Evolutionary conservation across 1,139 yeast species (phyloP), one percentile per base, ranked within the genome.

Genomic region (Hyphopichia burtonii): DNA sequence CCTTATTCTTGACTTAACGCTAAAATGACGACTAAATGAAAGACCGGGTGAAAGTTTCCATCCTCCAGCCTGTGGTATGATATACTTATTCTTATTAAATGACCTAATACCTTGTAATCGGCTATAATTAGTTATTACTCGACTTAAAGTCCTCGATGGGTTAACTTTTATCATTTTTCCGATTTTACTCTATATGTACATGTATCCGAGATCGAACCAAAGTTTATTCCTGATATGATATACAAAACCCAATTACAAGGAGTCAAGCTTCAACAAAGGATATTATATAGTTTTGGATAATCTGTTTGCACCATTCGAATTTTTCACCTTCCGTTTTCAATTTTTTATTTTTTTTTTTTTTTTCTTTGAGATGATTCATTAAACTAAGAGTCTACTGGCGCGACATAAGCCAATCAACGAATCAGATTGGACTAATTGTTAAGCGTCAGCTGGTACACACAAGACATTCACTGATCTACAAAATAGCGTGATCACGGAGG

Each of bases 1-100:
- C 36, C 36, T 19, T 33, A 33, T 33, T 33, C 36, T 33, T 33
- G 36, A 33, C 18, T 33, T 33, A n/a, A 20, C 17, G 7, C 23
- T n/a, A 33, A 33, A 33, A 12, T 33, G 25, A 33, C 36, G 36
- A 17, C 14, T 8, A 17, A 4, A 9, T 8, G 7, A 25, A 25
- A 25, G 4, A 25, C 11, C 11, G 7, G 7, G 11, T 4, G 11
- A 25, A 9, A 12, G n/a, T 8, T 25, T 25, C n/a, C 7, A 11
- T 7, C 12, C 12, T 9, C 11, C n/a, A 25, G 11, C 11, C 11
- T 25, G 7, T 7, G 12, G 11, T 25, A 25, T 25, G 28, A 9
- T 25, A 25, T 25, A 12, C 11, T 25, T 25, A 8, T 8, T 25
- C 7, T 10, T 25, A 25, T 5, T 4, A 25, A 25, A 25, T 4